A percentile compares a stretch with the other conserved stretches of the same genome.
phyloP scores from a whole-genome alignment of 2,329 filamentous ascomycete genomes.

The Aspergillus sp. region DNA sequence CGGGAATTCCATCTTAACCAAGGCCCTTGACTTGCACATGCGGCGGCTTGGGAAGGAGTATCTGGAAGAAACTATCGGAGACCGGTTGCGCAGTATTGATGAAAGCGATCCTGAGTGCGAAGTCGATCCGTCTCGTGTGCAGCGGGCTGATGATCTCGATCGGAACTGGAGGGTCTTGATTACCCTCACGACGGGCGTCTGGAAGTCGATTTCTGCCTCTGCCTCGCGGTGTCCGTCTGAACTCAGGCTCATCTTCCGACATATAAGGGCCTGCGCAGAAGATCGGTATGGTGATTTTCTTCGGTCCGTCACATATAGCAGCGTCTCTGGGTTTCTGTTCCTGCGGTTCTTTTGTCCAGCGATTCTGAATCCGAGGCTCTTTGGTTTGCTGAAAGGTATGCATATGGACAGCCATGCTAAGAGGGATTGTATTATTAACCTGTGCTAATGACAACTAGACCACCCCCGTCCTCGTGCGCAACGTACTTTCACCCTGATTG shows the following conservation, averaged over 20 bases:
- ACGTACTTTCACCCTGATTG: slow-evolving; percentile 81
- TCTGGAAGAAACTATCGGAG: slow-evolving; percentile 74
- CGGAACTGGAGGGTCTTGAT: slow-evolving; percentile 76
- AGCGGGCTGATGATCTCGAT: slow-evolving; percentile 60
- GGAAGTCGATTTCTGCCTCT: slow-evolving; percentile 74
- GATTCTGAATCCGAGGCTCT: slow-evolving; percentile 91
- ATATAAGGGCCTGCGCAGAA: slow-evolving; percentile 84
- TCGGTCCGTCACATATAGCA: slow-evolving; percentile 82
- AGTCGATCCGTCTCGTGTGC: slow-evolving; percentile 77
- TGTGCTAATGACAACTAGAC: slow-evolving; percentile 44
- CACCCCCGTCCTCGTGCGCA: slow-evolving; percentile 76
- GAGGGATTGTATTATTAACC: background rate
- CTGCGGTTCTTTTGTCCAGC: slow-evolving; percentile 92
- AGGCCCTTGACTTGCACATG: slow-evolving; percentile 93
- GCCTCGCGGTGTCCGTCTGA: slow-evolving; percentile 69
- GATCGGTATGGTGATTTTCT: slow-evolving; percentile 91
- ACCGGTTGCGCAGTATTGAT: slow-evolving; percentile 82
- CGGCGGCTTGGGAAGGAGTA: slow-evolving; percentile 88
- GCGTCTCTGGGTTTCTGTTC: slow-evolving; percentile 90
- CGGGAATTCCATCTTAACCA: slow-evolving; percentile 88
- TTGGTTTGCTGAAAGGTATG: slow-evolving; percentile 67
- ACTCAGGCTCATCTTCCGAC: slow-evolving; percentile 76
- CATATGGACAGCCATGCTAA: background rate
- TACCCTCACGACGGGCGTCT: slow-evolving; percentile 69
- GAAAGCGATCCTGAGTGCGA: slow-evolving; percentile 87